A percentile compares a stretch with the other conserved stretches of the same genome.
Conservation (phyloP, 257 asterid genomes). For the Galeopsis tetrahit region DNA sequence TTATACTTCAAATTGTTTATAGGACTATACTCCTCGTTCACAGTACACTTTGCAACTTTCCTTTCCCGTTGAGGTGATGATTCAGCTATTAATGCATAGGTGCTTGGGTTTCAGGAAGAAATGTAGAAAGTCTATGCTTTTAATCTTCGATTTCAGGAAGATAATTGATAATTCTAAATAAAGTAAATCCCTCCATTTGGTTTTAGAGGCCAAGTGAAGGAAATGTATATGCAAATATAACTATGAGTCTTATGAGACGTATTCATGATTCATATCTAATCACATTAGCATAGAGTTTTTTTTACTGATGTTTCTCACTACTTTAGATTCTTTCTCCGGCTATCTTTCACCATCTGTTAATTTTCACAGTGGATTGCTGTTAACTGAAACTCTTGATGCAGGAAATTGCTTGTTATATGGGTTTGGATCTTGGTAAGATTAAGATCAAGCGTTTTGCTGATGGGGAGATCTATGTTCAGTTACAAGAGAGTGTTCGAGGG, state of each 20-base stretch:
- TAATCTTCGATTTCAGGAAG: too few species aligned
- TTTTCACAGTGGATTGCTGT: not conserved
- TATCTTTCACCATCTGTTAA: not conserved
- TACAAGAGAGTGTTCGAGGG: constrained; percentile 85
- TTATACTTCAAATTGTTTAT: not conserved
- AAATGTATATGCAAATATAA: not conserved
- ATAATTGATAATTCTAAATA: not conserved
- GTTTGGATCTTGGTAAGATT: constrained; percentile 73
- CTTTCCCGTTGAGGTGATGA: not conserved
- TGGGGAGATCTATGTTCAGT: constrained; percentile 81
- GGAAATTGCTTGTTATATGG: constrained; percentile 84
- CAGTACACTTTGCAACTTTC: not conserved
- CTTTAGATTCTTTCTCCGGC: not conserved
- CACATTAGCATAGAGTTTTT: not conserved
- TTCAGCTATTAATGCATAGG: not conserved
- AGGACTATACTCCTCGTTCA: not conserved
- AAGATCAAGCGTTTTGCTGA: constrained; percentile 79
- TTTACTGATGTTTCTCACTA: not conserved
- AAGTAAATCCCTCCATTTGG: not conserved
- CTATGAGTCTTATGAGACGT: not conserved
- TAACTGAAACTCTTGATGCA: constrained; percentile 36
- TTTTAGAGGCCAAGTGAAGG: not conserved
- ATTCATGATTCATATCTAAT: not conserved
- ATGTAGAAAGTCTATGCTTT: too few species aligned
- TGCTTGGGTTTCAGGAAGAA: not conserved